Evolutionary conservation across 169 alveolate species (phyloP), one percentile per base, ranked within the genome.

Genomic region (Cryptosporidium bovis): DNA sequence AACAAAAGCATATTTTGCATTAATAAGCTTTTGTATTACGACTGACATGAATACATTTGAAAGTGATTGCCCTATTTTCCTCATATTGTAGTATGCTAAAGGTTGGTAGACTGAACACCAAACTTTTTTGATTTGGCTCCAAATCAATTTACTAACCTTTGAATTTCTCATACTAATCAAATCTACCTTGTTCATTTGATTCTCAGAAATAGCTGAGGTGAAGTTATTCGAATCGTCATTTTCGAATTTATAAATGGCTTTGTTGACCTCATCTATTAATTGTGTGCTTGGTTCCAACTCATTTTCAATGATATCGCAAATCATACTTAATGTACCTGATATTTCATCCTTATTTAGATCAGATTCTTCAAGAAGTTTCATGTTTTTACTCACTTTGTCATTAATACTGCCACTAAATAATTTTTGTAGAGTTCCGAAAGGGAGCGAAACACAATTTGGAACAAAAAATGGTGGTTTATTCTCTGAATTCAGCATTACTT

Each of bases 1-100:
- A 24, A 96, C 98, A 90, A 91, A 96, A 29, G 98, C 96, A 67
- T 95, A 96, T 82, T 94, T 95, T 15, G 97, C 97, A 18, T 95
- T 95, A 51, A 96, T 90, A 51, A 96, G 91, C 90, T 93, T 95
- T 94, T 96, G 94, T n/a, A 89, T 83, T 40, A 91, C 92, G 51
- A 92, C 93, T 44, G 96, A 92, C 95, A 92, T 91, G 65, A 71
- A 83, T 40, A 92, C 90, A 33, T 92, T 90, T 36, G 90, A 82
- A 29, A 92, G 18, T 4, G 90, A 64, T 8, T 91, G 92, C 44
- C 95, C 94, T 31, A 93, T 89, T 90, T 94, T 94, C 58, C 90
- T 83, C 65, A 94, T 94, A 33, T 94, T 93, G 16, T 90, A 64
- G 90, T 84, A 94, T 24, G 94, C 95, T 62, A 94, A 83, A 82